Conservation (phyloP, 345 rosid species). For the Eucalyptus rudis region DNA sequence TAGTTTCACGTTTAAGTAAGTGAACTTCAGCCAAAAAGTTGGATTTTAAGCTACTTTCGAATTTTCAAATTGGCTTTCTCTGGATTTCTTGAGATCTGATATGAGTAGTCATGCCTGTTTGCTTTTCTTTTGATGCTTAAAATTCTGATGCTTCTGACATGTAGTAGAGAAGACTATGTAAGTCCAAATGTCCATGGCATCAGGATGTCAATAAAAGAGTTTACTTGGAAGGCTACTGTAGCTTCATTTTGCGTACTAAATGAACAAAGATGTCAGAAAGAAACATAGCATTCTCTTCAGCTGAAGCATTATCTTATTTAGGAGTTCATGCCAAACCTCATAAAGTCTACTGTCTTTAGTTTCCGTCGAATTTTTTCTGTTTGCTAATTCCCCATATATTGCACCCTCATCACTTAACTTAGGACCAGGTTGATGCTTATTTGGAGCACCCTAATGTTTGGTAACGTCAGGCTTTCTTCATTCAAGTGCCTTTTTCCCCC, state of each 20-base stretch:
- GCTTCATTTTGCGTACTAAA: neutral
- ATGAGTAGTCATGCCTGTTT: neutral
- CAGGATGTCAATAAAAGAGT: neutral
- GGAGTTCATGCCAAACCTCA: neutral
- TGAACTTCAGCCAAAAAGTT: neutral
- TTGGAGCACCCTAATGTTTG: neutral
- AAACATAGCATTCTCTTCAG: neutral
- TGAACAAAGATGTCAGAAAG: neutral
- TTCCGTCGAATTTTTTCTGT: neutral
- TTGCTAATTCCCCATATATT: neutral
- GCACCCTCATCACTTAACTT: neutral
- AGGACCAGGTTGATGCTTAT: neutral
- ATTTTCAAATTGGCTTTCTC: neutral
- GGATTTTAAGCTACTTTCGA: neutral
- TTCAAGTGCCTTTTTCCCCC: neutral
- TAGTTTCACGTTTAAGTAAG: neutral
- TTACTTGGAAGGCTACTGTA: neutral
- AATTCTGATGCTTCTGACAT: neutral
- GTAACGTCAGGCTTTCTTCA: neutral
- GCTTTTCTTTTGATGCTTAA: neutral
- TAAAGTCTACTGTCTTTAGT: neutral
- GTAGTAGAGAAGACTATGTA: neutral
- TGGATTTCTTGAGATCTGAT: neutral
- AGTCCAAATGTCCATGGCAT: neutral
- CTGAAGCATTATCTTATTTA: neutral